These are phyloP conservation scores for Pythium pyrilobum DNA, from an alignment of 352 stramenopile genomes.

Conservation along the genomic window DNA sequence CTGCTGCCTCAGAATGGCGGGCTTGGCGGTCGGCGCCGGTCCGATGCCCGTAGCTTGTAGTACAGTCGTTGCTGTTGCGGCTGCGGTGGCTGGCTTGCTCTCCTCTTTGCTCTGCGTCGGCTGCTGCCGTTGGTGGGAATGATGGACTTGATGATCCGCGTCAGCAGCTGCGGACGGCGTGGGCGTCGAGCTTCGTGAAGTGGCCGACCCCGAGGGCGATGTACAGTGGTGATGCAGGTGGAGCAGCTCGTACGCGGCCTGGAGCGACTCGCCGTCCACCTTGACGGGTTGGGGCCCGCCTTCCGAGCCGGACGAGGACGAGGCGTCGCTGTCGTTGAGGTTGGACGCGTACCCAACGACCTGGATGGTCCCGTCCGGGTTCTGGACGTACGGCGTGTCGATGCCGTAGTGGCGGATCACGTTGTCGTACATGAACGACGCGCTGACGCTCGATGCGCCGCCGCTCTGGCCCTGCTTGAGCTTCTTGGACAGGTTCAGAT, in stretches of 20 bases:
- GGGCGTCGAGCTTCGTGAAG: constrained; percentile 13
- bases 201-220: constrained; percentile 2
- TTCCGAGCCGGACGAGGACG: constrained; percentile 13
- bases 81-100: not conserved
- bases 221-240: constrained; percentile 33
- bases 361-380: constrained; percentile 13
- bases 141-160: not conserved
- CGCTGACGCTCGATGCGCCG: not conserved
- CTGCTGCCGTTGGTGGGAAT: not conserved
- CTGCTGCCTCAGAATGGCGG: constrained; percentile 16
- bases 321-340: constrained; percentile 13
- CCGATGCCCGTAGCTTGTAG: not conserved
- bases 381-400: constrained; percentile 3
- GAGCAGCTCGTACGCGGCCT: constrained; percentile 64
- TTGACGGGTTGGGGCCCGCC: constrained; percentile 28
- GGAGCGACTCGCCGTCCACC: constrained; percentile 62
- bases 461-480: constrained; percentile 25
- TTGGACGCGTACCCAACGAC: not conserved
- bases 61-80: not conserved
- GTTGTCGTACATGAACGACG: constrained; percentile 3
- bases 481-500: constrained; percentile 75
- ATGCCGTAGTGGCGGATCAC: constrained; percentile 6
- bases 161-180: not conserved
- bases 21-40: constrained; percentile 8
- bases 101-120: not conserved